Conservation (phyloP, 805 yeast genomes). For the Saccharomycopsis olivae region DNA sequence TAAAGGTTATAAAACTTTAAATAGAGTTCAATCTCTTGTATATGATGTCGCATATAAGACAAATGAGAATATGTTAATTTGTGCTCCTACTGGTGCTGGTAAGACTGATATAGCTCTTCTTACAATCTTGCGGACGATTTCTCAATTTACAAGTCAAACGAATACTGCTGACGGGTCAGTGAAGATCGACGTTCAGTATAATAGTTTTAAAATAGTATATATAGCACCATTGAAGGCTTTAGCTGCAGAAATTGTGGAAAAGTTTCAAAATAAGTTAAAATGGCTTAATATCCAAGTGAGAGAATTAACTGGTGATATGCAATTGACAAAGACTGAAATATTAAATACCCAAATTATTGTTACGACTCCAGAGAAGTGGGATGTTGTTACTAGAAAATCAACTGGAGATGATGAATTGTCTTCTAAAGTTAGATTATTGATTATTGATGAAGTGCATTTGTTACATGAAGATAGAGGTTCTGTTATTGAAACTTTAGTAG, state of each 20-base stretch:
- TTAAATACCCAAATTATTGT: constrained; percentile 77
- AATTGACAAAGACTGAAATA: constrained; percentile 70
- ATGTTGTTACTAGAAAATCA: constrained; percentile 90
- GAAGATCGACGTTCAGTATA: constrained; percentile 59
- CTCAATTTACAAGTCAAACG: constrained; percentile 52
- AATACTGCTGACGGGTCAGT: constrained; percentile 37
- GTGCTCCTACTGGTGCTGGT: constrained; percentile 99
- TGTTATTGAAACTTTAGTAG: constrained; percentile 89
- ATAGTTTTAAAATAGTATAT: constrained; percentile 82
- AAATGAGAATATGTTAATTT: constrained; percentile 87
- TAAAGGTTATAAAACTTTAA: constrained; percentile 62
- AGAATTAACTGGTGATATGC: constrained; percentile 95
- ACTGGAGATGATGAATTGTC: constrained; percentile 81
- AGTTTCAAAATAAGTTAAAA: constrained; percentile 61
- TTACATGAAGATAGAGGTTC: constrained; percentile 97
- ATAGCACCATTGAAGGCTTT: constrained; percentile 91
- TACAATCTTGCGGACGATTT: constrained; percentile 67
- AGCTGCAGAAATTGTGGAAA: constrained; percentile 95
- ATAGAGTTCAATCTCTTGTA: constrained; percentile 83
- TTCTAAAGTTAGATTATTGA: constrained; percentile 71
- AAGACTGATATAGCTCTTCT: constrained; percentile 88
- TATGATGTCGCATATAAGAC: constrained; percentile 88
- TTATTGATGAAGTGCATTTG: constrained; percentile 94
- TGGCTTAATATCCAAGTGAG: constrained; percentile 84
- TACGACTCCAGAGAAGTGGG: constrained; percentile 97